A percentile compares a stretch with the other conserved stretches of the same genome.
Evolutionary conservation across 805 yeast species (phyloP).

Genomic region (Ascoidea tarda): DNA sequence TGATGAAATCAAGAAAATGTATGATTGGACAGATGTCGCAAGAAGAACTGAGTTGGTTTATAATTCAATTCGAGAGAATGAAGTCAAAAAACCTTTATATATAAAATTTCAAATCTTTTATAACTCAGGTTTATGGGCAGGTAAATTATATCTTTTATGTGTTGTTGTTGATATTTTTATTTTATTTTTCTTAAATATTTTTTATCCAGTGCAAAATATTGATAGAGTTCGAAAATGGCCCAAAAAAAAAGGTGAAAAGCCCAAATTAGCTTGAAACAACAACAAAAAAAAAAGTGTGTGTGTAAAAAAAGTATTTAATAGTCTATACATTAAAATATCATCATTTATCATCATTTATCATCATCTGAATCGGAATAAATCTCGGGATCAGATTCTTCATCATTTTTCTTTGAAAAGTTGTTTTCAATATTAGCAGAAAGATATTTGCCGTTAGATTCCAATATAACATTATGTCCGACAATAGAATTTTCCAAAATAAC

Average conservation of each 20-base stretch:
- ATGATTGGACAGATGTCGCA: constrained; percentile 88
- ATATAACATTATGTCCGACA: constrained; percentile 53
- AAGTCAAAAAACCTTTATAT: constrained; percentile 37
- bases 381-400: no score
- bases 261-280: neutral
- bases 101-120: constrained; percentile 51
- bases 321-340: no score
- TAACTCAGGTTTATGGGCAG: constrained; percentile 73
- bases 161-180: constrained; percentile 68
- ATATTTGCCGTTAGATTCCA: constrained; percentile 51
- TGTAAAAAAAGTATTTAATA: no score
- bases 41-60: constrained; percentile 75
- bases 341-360: no score
- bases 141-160: constrained; percentile 67
- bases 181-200: constrained; percentile 46
- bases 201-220: constrained; percentile 54
- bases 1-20: constrained; percentile 63
- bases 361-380: no score
- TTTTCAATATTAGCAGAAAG: constrained; percentile 82
- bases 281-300: no score
- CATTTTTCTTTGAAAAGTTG: constrained; percentile 18
- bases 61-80: constrained; percentile 27
- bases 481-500: constrained; percentile 70
- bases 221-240: constrained; percentile 81
- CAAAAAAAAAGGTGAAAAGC: constrained; percentile 9